A percentile compares a stretch with the other conserved stretches of the same genome.
Conservation (phyloP, 805 yeast genomes). For the Monosporozyma yasuniensis region DNA sequence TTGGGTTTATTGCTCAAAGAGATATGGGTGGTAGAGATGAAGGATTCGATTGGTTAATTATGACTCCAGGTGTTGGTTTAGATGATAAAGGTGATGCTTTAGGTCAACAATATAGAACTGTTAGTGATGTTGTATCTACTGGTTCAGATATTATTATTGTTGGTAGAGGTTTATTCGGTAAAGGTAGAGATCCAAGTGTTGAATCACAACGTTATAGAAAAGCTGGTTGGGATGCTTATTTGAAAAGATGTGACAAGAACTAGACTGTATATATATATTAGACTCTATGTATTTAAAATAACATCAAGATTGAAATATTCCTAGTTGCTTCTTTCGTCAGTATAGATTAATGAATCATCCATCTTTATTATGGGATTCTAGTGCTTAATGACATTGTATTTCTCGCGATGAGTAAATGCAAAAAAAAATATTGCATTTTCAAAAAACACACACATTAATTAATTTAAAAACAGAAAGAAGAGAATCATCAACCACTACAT, state of each 20-base stretch:
- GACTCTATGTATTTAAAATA: no score
- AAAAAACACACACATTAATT: background rate
- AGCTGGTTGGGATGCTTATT: conserved; percentile 94
- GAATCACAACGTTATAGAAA: conserved; percentile 84
- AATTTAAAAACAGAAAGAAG: background rate
- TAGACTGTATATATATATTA: background rate
- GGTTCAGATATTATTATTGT: conserved; percentile 96
- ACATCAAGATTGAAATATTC: background rate
- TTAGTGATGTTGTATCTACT: conserved; percentile 65
- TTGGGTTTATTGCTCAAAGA: conserved; percentile 93
- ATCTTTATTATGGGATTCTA: background rate
- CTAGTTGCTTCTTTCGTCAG: background rate
- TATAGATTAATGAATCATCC: background rate
- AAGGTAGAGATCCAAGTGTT: conserved; percentile 81
- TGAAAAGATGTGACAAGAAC: conserved; percentile 29
- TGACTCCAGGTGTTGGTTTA: conserved; percentile 98
- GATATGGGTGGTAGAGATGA: conserved; percentile 76
- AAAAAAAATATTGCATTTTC: background rate
- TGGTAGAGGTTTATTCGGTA: conserved; percentile 95
- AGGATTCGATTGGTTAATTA: conserved; percentile 88
- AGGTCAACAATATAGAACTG: conserved; percentile 96
- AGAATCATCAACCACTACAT: background rate
- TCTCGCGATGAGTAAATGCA: background rate
- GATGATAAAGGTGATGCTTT: conserved; percentile 93
- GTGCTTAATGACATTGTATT: background rate